Conservation (phyloP, 176 grass and related monocot species). For the Rhipidocladum racemiflorum region DNA sequence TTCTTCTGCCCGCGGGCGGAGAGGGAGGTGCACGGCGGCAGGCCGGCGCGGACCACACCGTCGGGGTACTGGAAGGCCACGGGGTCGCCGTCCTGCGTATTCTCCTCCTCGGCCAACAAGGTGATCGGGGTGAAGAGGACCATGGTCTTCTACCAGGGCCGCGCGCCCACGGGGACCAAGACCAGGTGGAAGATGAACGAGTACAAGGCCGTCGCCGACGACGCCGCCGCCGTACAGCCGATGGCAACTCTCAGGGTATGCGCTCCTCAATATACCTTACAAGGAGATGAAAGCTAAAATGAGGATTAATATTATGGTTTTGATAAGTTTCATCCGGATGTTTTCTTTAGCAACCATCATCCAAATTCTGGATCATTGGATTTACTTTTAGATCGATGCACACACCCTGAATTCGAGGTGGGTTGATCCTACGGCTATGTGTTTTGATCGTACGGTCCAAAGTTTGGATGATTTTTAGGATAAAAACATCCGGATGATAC, state of each 20-base stretch:
- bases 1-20: slow-evolving; percentile 61
- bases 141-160: slow-evolving; percentile 84
- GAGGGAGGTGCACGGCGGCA: slow-evolving; percentile 39
- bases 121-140: slow-evolving; percentile 63
- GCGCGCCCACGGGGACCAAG: slow-evolving; percentile 45
- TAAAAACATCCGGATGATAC: no score
- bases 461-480: no score
- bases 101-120: slow-evolving; percentile 33
- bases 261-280: no score
- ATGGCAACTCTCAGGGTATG: not conserved
- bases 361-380: no score
- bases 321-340: no score
- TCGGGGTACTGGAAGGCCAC: slow-evolving; percentile 72
- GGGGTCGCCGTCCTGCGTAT: slow-evolving; percentile 41
- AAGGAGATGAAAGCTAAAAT: no score
- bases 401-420: no score
- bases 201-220: slow-evolving; percentile 46
- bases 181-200: slow-evolving; percentile 91
- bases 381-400: no score
- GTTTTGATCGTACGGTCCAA: no score
- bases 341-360: no score
- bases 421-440: no score
- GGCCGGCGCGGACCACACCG: slow-evolving; percentile 51
- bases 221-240: not conserved
- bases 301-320: no score